Percentiles rank a stretch among this genome's conserved stretches.
Conservation (phyloP, 1,284 basidiomycete genomes). For the Vanrija humicola region DNA sequence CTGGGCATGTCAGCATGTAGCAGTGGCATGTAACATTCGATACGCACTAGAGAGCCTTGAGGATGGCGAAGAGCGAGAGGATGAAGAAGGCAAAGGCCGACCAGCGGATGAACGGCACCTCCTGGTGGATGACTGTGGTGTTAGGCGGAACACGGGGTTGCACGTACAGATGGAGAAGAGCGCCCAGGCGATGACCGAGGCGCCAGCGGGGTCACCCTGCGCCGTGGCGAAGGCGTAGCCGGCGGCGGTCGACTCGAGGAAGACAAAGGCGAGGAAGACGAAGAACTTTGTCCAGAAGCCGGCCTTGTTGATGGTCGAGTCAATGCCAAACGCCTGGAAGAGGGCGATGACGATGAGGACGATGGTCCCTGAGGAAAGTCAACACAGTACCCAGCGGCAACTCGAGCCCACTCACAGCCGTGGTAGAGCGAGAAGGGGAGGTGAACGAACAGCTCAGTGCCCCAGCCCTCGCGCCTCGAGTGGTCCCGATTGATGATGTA, state of each 20-base stretch:
- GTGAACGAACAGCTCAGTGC: constrained; percentile 61
- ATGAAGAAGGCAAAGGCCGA: constrained; percentile 78
- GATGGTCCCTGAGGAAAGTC: constrained; percentile 59
- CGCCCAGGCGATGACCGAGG: constrained; percentile 48
- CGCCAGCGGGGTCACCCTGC: constrained; percentile 68
- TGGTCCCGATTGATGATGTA: constrained; percentile 85
- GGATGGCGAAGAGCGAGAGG: constrained; percentile 75
- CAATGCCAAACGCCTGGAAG: constrained; percentile 86
- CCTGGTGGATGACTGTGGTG: constrained; percentile 56
- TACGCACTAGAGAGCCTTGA: constrained; percentile 56
- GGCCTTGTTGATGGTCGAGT: constrained; percentile 61
- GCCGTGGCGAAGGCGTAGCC: constrained; percentile 83
- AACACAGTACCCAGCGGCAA: background rate
- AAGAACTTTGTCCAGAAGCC: constrained; percentile 90
- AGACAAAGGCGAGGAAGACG: constrained; percentile 84
- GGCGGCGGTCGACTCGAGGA: constrained; percentile 87
- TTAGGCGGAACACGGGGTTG: constrained; percentile 1
- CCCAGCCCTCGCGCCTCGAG: constrained; percentile 55
- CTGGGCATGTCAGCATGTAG: constrained; percentile 16
- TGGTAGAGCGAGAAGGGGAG: constrained; percentile 87
- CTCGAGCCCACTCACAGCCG: constrained; percentile 57
- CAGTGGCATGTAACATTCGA: background rate
- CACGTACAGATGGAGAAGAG: constrained; percentile 46
- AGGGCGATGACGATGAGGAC: constrained; percentile 81
- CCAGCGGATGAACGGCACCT: constrained; percentile 79